A percentile compares a stretch with the other conserved stretches of the same genome.
Conservation (phyloP, 768 basidiomycete species). For the Rickenella mellea region DNA sequence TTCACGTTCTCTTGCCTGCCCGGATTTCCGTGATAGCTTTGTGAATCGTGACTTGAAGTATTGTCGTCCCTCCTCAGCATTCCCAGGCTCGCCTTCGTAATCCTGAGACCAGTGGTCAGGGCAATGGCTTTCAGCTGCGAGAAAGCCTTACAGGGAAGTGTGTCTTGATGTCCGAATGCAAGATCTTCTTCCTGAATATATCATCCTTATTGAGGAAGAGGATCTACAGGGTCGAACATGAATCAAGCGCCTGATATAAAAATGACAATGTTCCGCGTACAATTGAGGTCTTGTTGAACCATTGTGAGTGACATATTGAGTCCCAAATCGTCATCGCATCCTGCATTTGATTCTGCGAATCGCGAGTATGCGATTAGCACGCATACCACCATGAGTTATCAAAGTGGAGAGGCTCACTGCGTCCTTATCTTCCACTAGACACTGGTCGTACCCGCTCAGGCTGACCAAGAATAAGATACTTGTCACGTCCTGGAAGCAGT, state of each 20-base stretch:
- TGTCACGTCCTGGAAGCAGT: constrained; percentile 91
- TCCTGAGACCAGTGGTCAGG: constrained; percentile 48
- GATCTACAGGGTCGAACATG: constrained; percentile 39
- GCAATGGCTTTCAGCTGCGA: constrained; percentile 2
- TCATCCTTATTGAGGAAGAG: constrained; percentile 95
- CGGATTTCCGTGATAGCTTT: constrained; percentile 75
- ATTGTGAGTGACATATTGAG: constrained; percentile 94
- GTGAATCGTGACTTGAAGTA: constrained; percentile 87
- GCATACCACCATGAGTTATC: not conserved
- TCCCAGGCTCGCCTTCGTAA: constrained; percentile 70
- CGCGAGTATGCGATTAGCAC: constrained; percentile 5
- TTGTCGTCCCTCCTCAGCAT: constrained; percentile 68
- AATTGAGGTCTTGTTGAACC: constrained; percentile 92
- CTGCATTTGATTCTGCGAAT: constrained; percentile 87
- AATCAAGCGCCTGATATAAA: not conserved
- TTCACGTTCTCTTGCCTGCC: constrained; percentile 76
- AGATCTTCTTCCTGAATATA: constrained; percentile 79
- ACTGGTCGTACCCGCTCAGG: constrained; percentile 89
- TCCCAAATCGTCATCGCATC: constrained; percentile 99
- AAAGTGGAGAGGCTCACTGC: constrained; percentile 41
- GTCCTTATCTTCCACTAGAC: constrained; percentile 86
- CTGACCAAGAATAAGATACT: constrained; percentile 88
- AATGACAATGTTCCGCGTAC: constrained; percentile 33
- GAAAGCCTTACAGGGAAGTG: constrained; percentile 67
- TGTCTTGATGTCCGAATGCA: constrained; percentile 72